Evolutionary conservation across 148 eudicot genomes (phyloP).

Genomic region (Vaccinium vitisidaea): DNA sequence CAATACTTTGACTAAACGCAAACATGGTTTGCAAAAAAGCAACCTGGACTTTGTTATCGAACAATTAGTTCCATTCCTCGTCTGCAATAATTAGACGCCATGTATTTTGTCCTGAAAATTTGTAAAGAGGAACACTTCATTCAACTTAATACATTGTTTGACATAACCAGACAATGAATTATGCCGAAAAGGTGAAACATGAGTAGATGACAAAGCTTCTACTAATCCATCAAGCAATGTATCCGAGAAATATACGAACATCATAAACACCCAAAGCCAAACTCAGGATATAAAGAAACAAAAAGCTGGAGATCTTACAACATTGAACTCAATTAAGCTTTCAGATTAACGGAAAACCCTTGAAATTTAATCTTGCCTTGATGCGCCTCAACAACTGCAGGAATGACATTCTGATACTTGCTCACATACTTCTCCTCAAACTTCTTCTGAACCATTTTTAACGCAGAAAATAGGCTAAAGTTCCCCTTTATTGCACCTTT

Average conservation of each 20-base stretch:
- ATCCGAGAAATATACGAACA: background rate
- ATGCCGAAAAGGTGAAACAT: background rate
- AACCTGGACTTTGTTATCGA: background rate
- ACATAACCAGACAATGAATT: background rate
- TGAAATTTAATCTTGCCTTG: slow-evolving; percentile 13
- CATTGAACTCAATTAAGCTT: background rate
- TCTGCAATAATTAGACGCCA: background rate
- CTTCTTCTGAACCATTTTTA: background rate
- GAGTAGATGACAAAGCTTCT: background rate
- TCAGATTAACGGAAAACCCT: slow-evolving; percentile 7
- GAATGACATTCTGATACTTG: slow-evolving; percentile 2
- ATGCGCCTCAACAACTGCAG: slow-evolving; percentile 11
- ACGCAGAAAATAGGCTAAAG: background rate
- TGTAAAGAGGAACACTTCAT: background rate
- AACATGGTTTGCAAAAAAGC: background rate
- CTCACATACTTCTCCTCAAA: slow-evolving; percentile 5
- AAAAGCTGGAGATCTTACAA: background rate
- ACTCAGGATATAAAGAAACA: background rate
- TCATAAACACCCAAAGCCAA: background rate
- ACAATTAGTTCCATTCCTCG: background rate
- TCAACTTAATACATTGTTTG: background rate
- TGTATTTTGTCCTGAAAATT: background rate
- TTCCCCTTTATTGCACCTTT: background rate
- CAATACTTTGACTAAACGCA: background rate
- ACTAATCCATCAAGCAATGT: background rate